Conservation (phyloP, 768 basidiomycete genomes). For the Lactifluus subvellereus region DNA sequence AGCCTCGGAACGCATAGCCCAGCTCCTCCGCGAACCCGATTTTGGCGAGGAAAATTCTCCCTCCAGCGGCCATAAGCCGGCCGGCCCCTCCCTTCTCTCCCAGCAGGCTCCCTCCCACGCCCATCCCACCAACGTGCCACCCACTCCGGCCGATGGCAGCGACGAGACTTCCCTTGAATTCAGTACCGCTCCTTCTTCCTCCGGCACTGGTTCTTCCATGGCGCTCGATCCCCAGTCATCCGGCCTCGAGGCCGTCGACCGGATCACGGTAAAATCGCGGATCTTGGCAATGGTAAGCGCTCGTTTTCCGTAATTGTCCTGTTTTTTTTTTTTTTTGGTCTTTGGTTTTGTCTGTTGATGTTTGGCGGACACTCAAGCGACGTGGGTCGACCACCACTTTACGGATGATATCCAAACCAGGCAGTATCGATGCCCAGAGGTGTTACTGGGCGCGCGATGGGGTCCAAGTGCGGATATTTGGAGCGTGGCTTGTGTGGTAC, state of each 20-base stretch:
- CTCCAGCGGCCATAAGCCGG: constrained; percentile 32
- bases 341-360: background rate
- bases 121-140: constrained; percentile 19
- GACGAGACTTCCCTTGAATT: constrained; percentile 26
- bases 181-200: constrained; percentile 19
- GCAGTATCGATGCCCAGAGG: constrained; percentile 96
- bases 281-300: constrained; percentile 84
- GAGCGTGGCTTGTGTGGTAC: constrained; percentile 90
- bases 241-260: constrained; percentile 38
- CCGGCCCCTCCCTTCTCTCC: constrained; percentile 67
- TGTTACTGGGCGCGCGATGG: constrained; percentile 95
- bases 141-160: constrained; percentile 27
- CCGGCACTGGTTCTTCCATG: constrained; percentile 27
- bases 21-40: constrained; percentile 38
- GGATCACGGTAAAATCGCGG: constrained; percentile 97
- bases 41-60: constrained; percentile 38
- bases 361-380: constrained; percentile 42
- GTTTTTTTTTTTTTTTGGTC: constrained; percentile 4
- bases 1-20: constrained; percentile 47
- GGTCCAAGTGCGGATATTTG: constrained; percentile 93
- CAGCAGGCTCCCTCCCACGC: constrained; percentile 51
- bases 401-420: constrained; percentile 98
- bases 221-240: constrained; percentile 28
- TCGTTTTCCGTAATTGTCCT: background rate
- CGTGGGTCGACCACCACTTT: constrained; percentile 92